Base-by-base conservation (phyloP, 2,329 filamentous ascomycete genomes). In the Nothophoma quercina region DNA sequence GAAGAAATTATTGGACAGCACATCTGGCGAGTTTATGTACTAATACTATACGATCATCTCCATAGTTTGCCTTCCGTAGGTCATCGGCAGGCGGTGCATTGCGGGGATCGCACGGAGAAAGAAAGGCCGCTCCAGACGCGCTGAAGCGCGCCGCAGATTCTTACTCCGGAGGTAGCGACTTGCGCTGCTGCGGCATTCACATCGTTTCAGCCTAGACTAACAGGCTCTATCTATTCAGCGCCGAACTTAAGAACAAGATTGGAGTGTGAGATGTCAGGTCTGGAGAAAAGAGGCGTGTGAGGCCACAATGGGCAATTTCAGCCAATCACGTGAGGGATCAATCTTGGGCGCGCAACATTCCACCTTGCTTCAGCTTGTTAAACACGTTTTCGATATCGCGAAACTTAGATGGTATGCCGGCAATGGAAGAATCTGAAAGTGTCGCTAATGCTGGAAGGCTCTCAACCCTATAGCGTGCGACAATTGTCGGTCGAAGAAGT, bases 401-500 rank as follows among this genome's bases (percentile, higher is more conserved):
- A 5, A 29, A 2, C 7, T 13, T 25, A 5, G 2, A 52, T 52
- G 49, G 49, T 52, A 30, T 36, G 49, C 22, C 2, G 2, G 15
- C 7, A 12, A 2, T 13, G 9, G 8, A n/a, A n/a, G n/a, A n/a
- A n/a, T n/a, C n/a, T n/a, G n/a, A n/a, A n/a, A n/a, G n/a, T n/a
- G n/a, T n/a, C n/a, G n/a, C n/a, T n/a, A n/a, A n/a, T n/a, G n/a
- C n/a, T n/a, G n/a, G n/a, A 38, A 54, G 51, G 48, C 51, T 8
- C 38, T 66, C 1, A 65, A 68, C 34, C 44, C 62, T 1, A 67
- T 68, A 22, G 64, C 65, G 8, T 68, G 65, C 51, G 65, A 68
- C 22, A 56, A 56, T 16, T 68, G 65, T 46, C 62, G 65, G 18
- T 51, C 63, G 28, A 68, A 64, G 40, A 67, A 68, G 35, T 66